Base-by-base conservation (phyloP, 2,329 filamentous ascomycete species). In the Botryotinia narcissicola region DNA sequence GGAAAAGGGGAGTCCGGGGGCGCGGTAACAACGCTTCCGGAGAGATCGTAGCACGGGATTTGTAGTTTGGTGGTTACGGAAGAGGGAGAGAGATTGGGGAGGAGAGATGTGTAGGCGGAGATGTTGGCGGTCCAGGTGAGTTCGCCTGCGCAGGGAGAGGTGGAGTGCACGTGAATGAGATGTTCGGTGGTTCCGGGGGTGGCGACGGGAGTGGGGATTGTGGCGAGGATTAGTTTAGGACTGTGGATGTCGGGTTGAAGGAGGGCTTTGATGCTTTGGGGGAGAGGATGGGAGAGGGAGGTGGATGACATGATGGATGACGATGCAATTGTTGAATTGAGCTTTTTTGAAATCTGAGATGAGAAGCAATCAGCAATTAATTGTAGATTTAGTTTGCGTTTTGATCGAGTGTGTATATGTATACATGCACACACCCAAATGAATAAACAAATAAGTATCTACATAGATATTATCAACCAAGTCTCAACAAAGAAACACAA, bases 201-300 rank as follows among this genome's bases (percentile, higher is more conserved):
- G 61, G 64, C n/a, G 4, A 25, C 20, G 1, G 70, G 62, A 0
- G 18, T 44, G 25, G 71, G 62, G 1, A 61, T 35, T 10, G 35
- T 25, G 54, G 71, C 60, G 25, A 72, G 71, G 22, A 72, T 69
- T 40, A 72, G 62, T 16, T 72, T 60, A 10, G 63, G 6, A 1
- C 22, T 59, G 40, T 72, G 62, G 25, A 72, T 72, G 9, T 48
- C 29, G 32, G 71, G 71, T 69, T 72, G 71, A 6, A 72, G 42
- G 18, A 72, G 62, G 10, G 71, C 29, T 68, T 60, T 48, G 18
- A 59, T 59, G 29, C 51, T 60, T 22, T 61, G 22, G 18, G 63
- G 71, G 5, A 69, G n/a, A 57, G 12, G 46, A 5, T 4, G n/a
- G 42, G n/a, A 54, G 8, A 40, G 5, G 4, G 29, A 16, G 32